These are phyloP conservation scores for Globisporangium rhizosaccharum DNA, from an alignment of 352 stramenopile species.

Conservation along the genomic window DNA sequence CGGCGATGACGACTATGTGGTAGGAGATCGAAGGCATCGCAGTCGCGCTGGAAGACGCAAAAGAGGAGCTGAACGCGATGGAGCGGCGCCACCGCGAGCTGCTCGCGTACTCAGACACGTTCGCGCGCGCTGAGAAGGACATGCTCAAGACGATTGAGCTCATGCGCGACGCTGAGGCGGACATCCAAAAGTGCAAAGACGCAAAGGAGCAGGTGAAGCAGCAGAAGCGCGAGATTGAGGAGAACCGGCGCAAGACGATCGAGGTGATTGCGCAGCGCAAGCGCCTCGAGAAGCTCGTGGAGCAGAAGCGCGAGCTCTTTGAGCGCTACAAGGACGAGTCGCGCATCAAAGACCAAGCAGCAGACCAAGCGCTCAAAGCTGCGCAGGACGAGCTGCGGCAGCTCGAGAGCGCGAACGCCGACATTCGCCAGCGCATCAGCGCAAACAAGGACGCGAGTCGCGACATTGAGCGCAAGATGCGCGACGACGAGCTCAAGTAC, in stretches of 20 bases:
- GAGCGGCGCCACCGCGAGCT: slow-evolving; percentile 58
- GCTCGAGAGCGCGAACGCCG: slow-evolving; percentile 38
- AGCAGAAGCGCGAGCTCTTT: slow-evolving; percentile 68
- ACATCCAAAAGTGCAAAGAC: slow-evolving; percentile 61
- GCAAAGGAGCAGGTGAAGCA: slow-evolving; percentile 70
- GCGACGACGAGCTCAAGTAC: slow-evolving; percentile 57
- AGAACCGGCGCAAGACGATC: slow-evolving; percentile 36
- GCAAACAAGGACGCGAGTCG: slow-evolving; percentile 42
- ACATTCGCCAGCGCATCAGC: slow-evolving; percentile 47
- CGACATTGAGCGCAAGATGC: slow-evolving; percentile 62
- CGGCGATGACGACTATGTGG: neutral
- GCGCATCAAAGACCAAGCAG: slow-evolving; percentile 52
- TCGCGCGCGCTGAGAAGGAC: slow-evolving; percentile 65
- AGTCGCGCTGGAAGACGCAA: slow-evolving; percentile 61
- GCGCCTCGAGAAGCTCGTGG: slow-evolving; percentile 60
- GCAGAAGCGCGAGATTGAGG: slow-evolving; percentile 40
- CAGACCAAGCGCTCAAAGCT: slow-evolving; percentile 43
- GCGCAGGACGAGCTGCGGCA: slow-evolving; percentile 53
- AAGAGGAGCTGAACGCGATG: slow-evolving; percentile 57
- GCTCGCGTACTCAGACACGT: slow-evolving; percentile 56
- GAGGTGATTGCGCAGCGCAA: slow-evolving; percentile 65
- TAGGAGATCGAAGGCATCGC: slow-evolving; percentile 53
- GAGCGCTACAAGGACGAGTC: slow-evolving; percentile 62
- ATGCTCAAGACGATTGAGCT: slow-evolving; percentile 53
- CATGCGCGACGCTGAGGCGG: slow-evolving; percentile 54